Base-by-base conservation (phyloP, 306 rosid genomes). In the Cicer pinnatifidum region DNA sequence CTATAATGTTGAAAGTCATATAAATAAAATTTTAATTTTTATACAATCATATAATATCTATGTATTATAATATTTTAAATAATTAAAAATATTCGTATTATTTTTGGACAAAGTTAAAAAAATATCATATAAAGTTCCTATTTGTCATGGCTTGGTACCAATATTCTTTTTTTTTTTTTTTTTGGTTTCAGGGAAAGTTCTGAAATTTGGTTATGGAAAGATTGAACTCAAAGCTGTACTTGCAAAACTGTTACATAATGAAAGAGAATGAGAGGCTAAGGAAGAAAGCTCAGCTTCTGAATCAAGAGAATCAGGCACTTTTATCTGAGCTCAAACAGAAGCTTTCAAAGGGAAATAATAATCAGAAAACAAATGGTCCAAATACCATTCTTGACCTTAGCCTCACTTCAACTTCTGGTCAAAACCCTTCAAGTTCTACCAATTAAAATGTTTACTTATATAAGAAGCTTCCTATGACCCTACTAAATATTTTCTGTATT, bases 171-270 rank as follows among this genome's bases (percentile, higher is more conserved):
- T 3, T 1, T 40, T 17, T 17, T 17, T 17, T 17, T 17, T 66
- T 35, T 6, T 44, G 48, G 43, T 83, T 83, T 72, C 88, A 85
- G 90, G 86, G 53, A 56, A 1, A 50, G 7, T 75, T 43, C 1
- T 51, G 71, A 20, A 15, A 9, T 38, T 60, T 44, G 5, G 44
- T 52, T 44, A 94, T 95, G 99, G 99, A 95, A 56, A 88, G 96
- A 70, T 78, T 95, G 78, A 95, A 95, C 96, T 91, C 99, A 57
- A 89, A 95, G 86, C 88, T 95, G 77, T 91, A 86, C 82, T 69
- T 95, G 83, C 92, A 95, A 75, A 95, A 95, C 95, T 90, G 95
- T 81, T 88, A 87, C 93, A 95, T 95, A 86, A 86, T 91, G 97
- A 85, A 90, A 57, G 99, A 95, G 85, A 95, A 95, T 44, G 99